Evolutionary conservation across 495 filamentous ascomycete species (phyloP).

Genomic region (Penicillium desertorum): DNA sequence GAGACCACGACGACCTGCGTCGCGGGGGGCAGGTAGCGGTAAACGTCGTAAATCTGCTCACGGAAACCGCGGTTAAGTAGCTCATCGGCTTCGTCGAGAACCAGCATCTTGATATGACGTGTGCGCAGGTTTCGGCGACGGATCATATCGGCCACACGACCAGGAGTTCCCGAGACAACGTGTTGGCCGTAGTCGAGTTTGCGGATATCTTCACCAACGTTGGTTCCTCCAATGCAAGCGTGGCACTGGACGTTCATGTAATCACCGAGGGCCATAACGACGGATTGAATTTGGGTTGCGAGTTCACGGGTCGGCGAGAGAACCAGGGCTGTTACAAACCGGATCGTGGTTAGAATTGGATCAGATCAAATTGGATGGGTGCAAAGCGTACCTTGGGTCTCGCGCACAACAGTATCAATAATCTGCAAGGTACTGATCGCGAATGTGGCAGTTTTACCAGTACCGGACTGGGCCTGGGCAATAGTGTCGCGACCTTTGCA

Average conservation of each 20-base stretch:
- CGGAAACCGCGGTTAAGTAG: conserved; percentile 89
- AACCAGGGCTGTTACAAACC: conserved; percentile 65
- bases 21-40: conserved; percentile 90
- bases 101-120: conserved; percentile 97
- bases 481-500: conserved; percentile 99
- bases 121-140: conserved; percentile 91
- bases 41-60: conserved; percentile 99
- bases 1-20: conserved; percentile 98
- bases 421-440: conserved; percentile 96
- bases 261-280: conserved; percentile 94
- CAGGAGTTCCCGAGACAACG: conserved; percentile 93
- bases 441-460: conserved; percentile 98
- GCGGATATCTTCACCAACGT: conserved; percentile 94
- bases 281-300: conserved; percentile 96
- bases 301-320: conserved; percentile 98
- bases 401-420: conserved; percentile 78
- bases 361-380: not conserved
- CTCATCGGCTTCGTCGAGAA: conserved; percentile 97
- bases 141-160: conserved; percentile 98
- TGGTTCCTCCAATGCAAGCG: conserved; percentile 97
- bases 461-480: conserved; percentile 98
- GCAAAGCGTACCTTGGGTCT: conserved; percentile 66
- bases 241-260: conserved; percentile 99
- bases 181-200: conserved; percentile 97
- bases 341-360: conserved; percentile 17